These are phyloP conservation scores for Fusarium nelsonii DNA, from an alignment of 2,329 filamentous ascomycete genomes.

Conservation along the genomic window DNA sequence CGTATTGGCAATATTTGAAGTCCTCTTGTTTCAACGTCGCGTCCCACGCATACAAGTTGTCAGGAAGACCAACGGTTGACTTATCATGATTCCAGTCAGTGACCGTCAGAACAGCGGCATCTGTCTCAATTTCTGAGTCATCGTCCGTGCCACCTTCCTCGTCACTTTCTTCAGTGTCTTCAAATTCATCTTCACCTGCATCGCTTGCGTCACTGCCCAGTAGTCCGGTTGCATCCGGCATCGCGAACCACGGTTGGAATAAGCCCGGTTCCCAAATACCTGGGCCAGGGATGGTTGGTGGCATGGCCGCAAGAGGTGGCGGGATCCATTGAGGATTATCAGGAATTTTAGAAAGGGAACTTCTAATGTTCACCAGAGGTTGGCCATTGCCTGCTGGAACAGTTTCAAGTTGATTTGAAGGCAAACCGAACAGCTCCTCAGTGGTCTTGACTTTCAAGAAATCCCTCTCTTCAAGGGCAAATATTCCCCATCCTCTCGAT, in stretches of 20 bases:
- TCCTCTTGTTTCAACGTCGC: slow-evolving; percentile 17
- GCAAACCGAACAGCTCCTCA: slow-evolving; percentile 53
- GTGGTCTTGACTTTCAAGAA: slow-evolving; percentile 56
- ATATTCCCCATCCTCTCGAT: slow-evolving; percentile 63
- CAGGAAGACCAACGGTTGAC: slow-evolving; percentile 3
- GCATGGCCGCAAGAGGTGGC: background rate
- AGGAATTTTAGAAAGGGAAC: slow-evolving; percentile 44
- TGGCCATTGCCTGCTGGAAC: slow-evolving; percentile 33
- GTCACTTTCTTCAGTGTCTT: slow-evolving; percentile 39
- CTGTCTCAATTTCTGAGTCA: slow-evolving; percentile 27
- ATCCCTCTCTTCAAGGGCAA: slow-evolving; percentile 59
- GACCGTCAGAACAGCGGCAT: slow-evolving; percentile 3
- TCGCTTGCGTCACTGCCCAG: slow-evolving; percentile 34
- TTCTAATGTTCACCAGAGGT: slow-evolving; percentile 47
- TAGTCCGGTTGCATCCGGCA: slow-evolving; percentile 23
- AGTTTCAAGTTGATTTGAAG: slow-evolving; percentile 35
- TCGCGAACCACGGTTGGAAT: slow-evolving; percentile 20
- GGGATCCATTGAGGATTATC: slow-evolving; percentile 49
- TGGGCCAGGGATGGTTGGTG: slow-evolving; percentile 1
- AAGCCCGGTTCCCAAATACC: slow-evolving; percentile 26
- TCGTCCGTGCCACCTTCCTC: slow-evolving; percentile 36
- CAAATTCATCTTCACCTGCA: slow-evolving; percentile 33
- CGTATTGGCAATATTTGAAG: background rate
- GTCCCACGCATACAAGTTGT: slow-evolving; percentile 33
- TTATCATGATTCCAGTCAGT: slow-evolving; percentile 20